Evolutionary conservation across 164 flowering plant species (phyloP).

Genomic region (Magnolia changhungtana): DNA sequence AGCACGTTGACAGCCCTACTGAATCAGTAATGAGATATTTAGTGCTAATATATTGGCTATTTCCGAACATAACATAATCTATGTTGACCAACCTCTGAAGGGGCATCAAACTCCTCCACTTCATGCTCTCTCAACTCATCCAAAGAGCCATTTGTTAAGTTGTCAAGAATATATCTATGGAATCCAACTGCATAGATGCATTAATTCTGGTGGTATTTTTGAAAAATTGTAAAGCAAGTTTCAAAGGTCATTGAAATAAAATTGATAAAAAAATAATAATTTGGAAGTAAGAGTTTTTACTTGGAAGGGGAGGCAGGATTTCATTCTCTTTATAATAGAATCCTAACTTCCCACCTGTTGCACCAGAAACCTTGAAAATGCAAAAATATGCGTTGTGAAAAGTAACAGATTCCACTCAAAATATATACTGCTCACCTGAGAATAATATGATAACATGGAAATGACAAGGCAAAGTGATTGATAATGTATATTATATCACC

Average conservation of each 20-base stretch:
- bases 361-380: background rate
- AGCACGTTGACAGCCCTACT: too few relatives aligned
- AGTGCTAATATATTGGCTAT: background rate
- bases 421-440: background rate
- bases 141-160: constrained; percentile 36
- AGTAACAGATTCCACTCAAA: background rate
- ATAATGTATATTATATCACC: background rate
- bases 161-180: constrained; percentile 65
- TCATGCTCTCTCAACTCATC: constrained; percentile 53
- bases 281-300: background rate
- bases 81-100: constrained; percentile 67
- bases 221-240: too few relatives aligned
- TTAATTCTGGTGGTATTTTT: background rate
- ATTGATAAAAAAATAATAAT: background rate
- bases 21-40: too few relatives aligned
- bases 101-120: constrained; percentile 73
- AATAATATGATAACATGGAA: background rate
- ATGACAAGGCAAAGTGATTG: background rate
- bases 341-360: constrained; percentile 78
- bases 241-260: background rate
- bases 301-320: constrained; percentile 66
- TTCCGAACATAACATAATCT: background rate
- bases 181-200: constrained; percentile 53
- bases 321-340: constrained; percentile 95
- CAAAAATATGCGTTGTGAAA: background rate